phyloP scores from a whole-genome alignment of 257 asterid species.

The Scutellaria galericulata region DNA sequence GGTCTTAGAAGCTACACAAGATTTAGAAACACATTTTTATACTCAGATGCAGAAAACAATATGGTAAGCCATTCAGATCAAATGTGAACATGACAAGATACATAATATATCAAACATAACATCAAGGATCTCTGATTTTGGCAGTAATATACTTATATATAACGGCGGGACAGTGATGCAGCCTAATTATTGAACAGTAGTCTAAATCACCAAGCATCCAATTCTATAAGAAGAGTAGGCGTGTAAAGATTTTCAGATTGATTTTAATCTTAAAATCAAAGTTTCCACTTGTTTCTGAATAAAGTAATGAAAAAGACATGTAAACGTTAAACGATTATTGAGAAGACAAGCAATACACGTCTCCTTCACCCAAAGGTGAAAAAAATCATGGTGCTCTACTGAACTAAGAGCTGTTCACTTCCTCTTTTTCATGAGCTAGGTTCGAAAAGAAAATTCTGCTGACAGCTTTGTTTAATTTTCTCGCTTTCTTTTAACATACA shows the following conservation, averaged over 20 bases:
- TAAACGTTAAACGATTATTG: neutral
- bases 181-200: conserved; percentile 6
- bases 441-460: neutral
- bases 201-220: conserved; percentile 20
- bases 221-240: neutral
- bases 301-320: conserved; percentile 4
- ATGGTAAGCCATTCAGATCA: conserved; percentile 20
- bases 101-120: conserved; percentile 11
- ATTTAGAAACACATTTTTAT: conserved; percentile 34
- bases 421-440: neutral
- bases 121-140: neutral
- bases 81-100: conserved; percentile 9
- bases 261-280: neutral
- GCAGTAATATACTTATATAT: conserved; percentile 8
- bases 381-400: conserved; percentile 18
- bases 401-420: neutral
- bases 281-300: conserved; percentile 8
- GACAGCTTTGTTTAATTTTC: neutral
- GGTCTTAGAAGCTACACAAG: conserved; percentile 80
- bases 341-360: neutral
- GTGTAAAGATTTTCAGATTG: neutral
- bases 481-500: neutral
- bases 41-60: conserved; percentile 26
- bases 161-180: neutral
- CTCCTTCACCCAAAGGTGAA: conserved; percentile 18